phyloP scores from a whole-genome alignment of 306 rosid genomes.

The Vigna reflexopilosa region DNA sequence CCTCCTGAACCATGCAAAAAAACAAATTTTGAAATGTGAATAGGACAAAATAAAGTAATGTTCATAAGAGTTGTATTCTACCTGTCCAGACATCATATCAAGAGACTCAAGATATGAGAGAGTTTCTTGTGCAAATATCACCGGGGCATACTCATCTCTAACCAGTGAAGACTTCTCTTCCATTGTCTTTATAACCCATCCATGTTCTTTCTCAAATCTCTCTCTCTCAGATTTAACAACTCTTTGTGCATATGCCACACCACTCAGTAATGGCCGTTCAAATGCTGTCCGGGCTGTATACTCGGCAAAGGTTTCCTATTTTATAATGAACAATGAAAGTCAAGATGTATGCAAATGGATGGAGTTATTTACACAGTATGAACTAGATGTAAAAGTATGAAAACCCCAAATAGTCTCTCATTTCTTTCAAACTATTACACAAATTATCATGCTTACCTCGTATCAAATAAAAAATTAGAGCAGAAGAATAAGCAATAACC shows the following conservation, averaged over 20 bases:
- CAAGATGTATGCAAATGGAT: neutral
- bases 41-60: slow-evolving; percentile 27
- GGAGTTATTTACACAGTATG: neutral
- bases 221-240: slow-evolving; percentile 76
- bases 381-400: neutral
- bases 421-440: neutral
- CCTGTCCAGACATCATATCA: slow-evolving; percentile 99
- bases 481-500: slow-evolving; percentile 57
- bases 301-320: slow-evolving; percentile 87
- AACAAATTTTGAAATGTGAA: slow-evolving; percentile 1
- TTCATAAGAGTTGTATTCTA: slow-evolving; percentile 36
- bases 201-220: slow-evolving; percentile 74
- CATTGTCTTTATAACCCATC: slow-evolving; percentile 92
- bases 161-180: slow-evolving; percentile 68
- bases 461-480: slow-evolving; percentile 13
- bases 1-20: slow-evolving; percentile 67
- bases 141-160: slow-evolving; percentile 93
- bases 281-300: slow-evolving; percentile 92
- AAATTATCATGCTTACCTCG: neutral
- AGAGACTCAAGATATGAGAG: slow-evolving; percentile 78
- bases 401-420: slow-evolving; percentile 13
- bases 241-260: slow-evolving; percentile 92
- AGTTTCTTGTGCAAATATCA: slow-evolving; percentile 81
- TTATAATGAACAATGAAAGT: slow-evolving; percentile 8
- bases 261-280: slow-evolving; percentile 88